Evolutionary conservation across 2,329 filamentous ascomycete species (phyloP).

Genomic region (Fusarium goolgardi): DNA sequence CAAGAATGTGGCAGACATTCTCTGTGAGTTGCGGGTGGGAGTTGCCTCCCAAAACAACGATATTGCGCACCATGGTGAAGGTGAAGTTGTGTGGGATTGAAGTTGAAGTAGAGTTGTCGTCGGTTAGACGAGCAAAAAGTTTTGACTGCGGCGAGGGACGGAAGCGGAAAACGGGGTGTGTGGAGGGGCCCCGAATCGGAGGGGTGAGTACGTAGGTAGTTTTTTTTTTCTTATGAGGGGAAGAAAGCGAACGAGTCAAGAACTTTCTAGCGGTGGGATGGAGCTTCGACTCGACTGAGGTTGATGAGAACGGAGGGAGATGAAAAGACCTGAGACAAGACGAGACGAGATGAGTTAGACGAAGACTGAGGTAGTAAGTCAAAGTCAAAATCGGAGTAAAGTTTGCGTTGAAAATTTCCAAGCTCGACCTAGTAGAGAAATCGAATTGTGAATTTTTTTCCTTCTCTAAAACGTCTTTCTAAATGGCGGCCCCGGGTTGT

Average conservation of each 20-base stretch:
- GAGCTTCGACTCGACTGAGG: constrained; percentile 13
- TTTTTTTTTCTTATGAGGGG: constrained; percentile 26
- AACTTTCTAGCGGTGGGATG: constrained; percentile 20
- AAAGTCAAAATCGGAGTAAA: constrained; percentile 13
- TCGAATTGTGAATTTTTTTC: constrained; percentile 35
- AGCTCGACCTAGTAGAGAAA: constrained; percentile 32
- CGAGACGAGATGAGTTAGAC: constrained; percentile 32
- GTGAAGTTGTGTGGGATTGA: constrained; percentile 30
- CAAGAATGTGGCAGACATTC: constrained; percentile 87
- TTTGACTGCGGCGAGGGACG: constrained; percentile 44
- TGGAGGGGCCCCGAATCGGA: constrained; percentile 48
- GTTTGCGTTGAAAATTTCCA: constrained; percentile 35
- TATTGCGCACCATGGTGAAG: constrained; percentile 85
- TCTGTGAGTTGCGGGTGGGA: constrained; percentile 91
- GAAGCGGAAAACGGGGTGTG: constrained; percentile 45
- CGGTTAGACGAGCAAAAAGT: constrained; percentile 40
- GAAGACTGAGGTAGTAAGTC: constrained; percentile 28
- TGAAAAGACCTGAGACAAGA: constrained; percentile 17
- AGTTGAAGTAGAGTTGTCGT: constrained; percentile 22
- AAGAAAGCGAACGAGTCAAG: constrained; percentile 25
- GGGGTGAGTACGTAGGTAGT: constrained; percentile 32
- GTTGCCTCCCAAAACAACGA: constrained; percentile 91
- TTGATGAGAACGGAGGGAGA: constrained; percentile 11
- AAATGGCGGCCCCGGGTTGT: constrained; percentile 42
- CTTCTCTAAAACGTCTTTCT: constrained; percentile 6